Evolutionary conservation across 2,329 filamentous ascomycete species (phyloP), one percentile per base, ranked within the genome.

Genomic region (Didymosphaeria variabile): DNA sequence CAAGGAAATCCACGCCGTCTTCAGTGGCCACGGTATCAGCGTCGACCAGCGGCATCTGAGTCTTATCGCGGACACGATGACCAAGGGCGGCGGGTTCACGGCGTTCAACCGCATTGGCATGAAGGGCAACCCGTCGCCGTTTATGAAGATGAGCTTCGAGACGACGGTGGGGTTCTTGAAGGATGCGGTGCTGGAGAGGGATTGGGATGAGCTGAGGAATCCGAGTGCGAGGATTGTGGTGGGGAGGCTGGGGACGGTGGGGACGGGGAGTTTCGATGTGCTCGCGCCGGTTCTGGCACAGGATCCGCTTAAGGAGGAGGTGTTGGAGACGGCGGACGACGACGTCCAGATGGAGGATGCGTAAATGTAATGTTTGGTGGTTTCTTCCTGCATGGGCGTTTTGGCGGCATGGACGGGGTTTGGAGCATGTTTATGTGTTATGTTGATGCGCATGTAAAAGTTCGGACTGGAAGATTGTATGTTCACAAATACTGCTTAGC

Each of bases 121-220:
- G 62, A 89, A 88, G 74, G 89, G 91, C 66, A 94, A 92, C 72
- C 90, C 94, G 31, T 94, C 90, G 67, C 93, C 95, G 0, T 94
- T 99, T 70, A 94, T 95, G 80, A 98, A 98, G 86, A 98, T 98
- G 94, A 97, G 92, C 78, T 99, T 98, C 81, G 95, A 99, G 86
- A 99, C 95, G 4, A 99, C 95, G 2, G 87, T 98, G 42, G 90
- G 91, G 0, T 97, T 97, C 83, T 84, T 99, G 72, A 94, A 91
- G 78, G 95, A 98, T 75, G 94, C 95, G 1, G 90, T 97, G 29
- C 83, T 96, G 60, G 93, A 97, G 73, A 90, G 92, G 53, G 95
- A 98, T 78, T 92, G 88, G 85, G 95, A 99, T 78, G 91, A 95
- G 72, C 82, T 99, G 62, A 88, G 86, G 61, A 93, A 91, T 62